Percentiles rank a stretch among this genome's conserved stretches.
These are phyloP conservation scores for Colletotrichum australisinense DNA, from an alignment of 2,329 filamentous ascomycete genomes.

Conservation along the genomic window DNA sequence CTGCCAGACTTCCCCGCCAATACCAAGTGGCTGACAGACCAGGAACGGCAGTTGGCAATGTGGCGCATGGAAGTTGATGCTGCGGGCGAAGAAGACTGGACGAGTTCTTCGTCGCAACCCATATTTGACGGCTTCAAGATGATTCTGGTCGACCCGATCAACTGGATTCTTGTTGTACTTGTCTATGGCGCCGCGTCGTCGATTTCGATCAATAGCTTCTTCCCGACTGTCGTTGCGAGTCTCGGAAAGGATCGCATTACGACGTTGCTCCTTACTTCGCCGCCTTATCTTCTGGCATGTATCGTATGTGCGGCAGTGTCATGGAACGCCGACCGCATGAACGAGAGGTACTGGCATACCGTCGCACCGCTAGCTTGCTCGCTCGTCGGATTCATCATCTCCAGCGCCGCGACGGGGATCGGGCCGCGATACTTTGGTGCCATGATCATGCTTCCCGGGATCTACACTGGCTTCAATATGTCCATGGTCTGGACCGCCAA, in stretches of 20 bases:
- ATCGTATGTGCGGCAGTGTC: constrained; percentile 39
- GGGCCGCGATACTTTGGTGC: constrained; percentile 35
- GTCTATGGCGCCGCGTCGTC: constrained; percentile 37
- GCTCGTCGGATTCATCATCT: constrained; percentile 34
- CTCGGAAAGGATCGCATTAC: constrained; percentile 43
- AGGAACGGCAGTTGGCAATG: constrained; percentile 38
- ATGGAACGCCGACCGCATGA: constrained; percentile 30
- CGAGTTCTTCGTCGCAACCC: constrained; percentile 31
- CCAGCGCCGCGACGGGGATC: constrained; percentile 12
- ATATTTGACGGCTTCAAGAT: constrained; percentile 38
- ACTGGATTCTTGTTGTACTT: constrained; percentile 38
- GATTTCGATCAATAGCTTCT: constrained; percentile 39
- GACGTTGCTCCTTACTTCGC: constrained; percentile 56
- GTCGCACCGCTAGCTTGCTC: constrained; percentile 24
- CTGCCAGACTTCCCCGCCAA: constrained; percentile 46
- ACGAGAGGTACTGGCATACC: constrained; percentile 34
- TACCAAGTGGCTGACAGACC: constrained; percentile 48
- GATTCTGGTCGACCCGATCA: constrained; percentile 37
- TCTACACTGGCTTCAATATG: constrained; percentile 41
- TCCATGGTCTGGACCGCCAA: constrained; percentile 40
- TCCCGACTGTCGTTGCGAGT: constrained; percentile 37
- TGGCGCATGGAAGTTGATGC: constrained; percentile 38
- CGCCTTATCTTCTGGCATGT: constrained; percentile 55
- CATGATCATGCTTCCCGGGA: constrained; percentile 40
- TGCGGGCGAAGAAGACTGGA: constrained; percentile 40